Evolutionary conservation across 108 stramenopile genomes (phyloP).

Genomic region (Fragilaria crotonensis): DNA sequence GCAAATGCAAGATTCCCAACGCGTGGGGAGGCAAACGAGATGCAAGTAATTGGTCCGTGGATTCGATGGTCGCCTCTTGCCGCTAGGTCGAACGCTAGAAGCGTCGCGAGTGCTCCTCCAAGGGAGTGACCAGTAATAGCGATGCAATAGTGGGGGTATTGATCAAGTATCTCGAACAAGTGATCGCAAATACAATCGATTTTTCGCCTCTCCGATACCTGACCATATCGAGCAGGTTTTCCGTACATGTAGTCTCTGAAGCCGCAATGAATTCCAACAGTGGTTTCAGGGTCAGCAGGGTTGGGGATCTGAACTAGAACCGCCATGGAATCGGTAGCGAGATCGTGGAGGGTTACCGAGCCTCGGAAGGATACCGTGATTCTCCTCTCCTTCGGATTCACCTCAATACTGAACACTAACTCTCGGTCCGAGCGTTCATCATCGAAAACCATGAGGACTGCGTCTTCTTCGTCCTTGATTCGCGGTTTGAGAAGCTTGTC

Average conservation of each 20-base stretch:
- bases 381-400: not conserved
- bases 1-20: conserved; percentile 1
- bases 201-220: too few species aligned
- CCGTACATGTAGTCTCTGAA: too few species aligned
- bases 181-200: not conserved
- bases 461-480: too few species aligned
- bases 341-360: not conserved
- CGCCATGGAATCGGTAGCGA: not conserved
- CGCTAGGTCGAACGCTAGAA: conserved; percentile 33
- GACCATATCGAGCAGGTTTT: too few species aligned
- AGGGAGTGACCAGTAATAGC: conserved; percentile 29
- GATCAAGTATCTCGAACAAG: too few species aligned
- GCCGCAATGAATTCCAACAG: too few species aligned
- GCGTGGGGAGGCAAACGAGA: conserved; percentile 17
- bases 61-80: conserved; percentile 11
- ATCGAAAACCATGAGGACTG: too few species aligned
- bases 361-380: conserved; percentile 2
- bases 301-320: too few species aligned
- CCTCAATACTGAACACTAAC: not conserved
- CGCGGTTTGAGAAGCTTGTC: too few species aligned
- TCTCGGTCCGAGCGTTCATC: not conserved
- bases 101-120: conserved; percentile 36
- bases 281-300: too few species aligned
- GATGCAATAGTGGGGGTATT: too few species aligned
- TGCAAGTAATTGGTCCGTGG: conserved; percentile 9